Evolutionary conservation across 805 yeast species (phyloP), one percentile per base, ranked within the genome.

Genomic region (Candida oleophila): DNA sequence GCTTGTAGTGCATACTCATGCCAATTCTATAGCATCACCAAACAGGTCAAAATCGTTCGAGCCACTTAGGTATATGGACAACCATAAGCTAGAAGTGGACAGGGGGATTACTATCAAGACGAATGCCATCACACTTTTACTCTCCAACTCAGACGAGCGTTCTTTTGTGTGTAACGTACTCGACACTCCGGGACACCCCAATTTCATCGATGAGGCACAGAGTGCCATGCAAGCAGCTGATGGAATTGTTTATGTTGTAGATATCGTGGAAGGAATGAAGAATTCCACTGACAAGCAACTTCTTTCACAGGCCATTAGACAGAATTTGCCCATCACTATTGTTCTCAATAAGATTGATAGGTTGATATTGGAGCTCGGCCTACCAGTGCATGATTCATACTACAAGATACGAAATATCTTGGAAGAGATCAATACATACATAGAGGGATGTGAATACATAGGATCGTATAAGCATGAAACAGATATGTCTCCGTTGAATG

Each of bases 141-240:
- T 85, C 14, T 78, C 77, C 0, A 80, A 81, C 57, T 50, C 79
- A 22, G 65, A 65, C 14, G 65, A 61, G 12, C 80, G 77, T 50
- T 83, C 96, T 0, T 64, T 69, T 15, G 78, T 80, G 0, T 55
- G 83, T 18, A 88, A 86, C 56, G 50, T 91, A 0, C 53, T 89
- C 0, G 99, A 95, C 57, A 73, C 96, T 0, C 99, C 99, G 0
- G 99, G 99, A 0, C 98, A 94, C 64, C 77, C 80, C 0, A 84
- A 89, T 57, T 94, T 94, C 57, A 66, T 73, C 22, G 97, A 89
- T 59, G 97, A 94, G 54, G 66, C 81, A 3, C 74, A 80, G 0
- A 74, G 79, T 0, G 77, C 87, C 0, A 62, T 83, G 8, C 62
- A 79, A 19, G 69, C 83, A 0, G 76, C 78, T 0, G 97, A 94